Conservation (phyloP, 768 basidiomycete species). For the Kwoniella shandongensis region DNA sequence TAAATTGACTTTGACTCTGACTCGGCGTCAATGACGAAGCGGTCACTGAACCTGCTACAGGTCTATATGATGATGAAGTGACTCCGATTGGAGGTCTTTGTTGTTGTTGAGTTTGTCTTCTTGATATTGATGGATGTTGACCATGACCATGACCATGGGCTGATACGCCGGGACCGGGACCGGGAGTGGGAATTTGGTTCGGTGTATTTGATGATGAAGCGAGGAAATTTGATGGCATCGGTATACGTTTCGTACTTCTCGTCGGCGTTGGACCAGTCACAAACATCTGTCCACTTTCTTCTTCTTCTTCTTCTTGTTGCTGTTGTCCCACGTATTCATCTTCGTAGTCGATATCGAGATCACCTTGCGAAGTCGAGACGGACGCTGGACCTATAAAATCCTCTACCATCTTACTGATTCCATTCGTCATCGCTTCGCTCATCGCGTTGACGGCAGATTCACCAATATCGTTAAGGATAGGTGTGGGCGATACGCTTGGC, state of each 20-base stretch:
- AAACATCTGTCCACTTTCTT: too few relatives aligned
- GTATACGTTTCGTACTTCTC: conserved; percentile 26
- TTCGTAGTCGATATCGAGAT: conserved; percentile 11
- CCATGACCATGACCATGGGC: neutral
- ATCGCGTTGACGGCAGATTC: conserved; percentile 38
- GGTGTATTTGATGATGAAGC: conserved; percentile 5
- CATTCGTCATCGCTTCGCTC: conserved; percentile 31
- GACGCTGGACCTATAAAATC: conserved; percentile 23
- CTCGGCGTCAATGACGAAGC: conserved; percentile 1
- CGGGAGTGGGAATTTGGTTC: conserved; percentile 5
- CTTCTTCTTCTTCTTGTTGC: conserved; percentile 20
- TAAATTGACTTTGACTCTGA: conserved; percentile 23
- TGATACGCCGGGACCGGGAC: conserved; percentile 23
- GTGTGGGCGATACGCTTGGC: conserved; percentile 31
- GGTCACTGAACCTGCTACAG: conserved; percentile 1
- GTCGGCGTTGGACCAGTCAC: conserved; percentile 16
- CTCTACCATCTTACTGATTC: conserved; percentile 29
- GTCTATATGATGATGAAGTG: conserved; percentile 1
- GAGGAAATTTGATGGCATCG: conserved; percentile 36
- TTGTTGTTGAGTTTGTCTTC: neutral
- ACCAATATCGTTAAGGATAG: conserved; percentile 38
- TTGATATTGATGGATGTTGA: neutral
- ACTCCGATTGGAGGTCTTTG: conserved; percentile 13
- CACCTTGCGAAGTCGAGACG: too few relatives aligned
- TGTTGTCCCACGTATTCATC: conserved; percentile 16